Conservation (phyloP, 2,329 filamentous ascomycete genomes). For the Colletotrichum sp. region DNA sequence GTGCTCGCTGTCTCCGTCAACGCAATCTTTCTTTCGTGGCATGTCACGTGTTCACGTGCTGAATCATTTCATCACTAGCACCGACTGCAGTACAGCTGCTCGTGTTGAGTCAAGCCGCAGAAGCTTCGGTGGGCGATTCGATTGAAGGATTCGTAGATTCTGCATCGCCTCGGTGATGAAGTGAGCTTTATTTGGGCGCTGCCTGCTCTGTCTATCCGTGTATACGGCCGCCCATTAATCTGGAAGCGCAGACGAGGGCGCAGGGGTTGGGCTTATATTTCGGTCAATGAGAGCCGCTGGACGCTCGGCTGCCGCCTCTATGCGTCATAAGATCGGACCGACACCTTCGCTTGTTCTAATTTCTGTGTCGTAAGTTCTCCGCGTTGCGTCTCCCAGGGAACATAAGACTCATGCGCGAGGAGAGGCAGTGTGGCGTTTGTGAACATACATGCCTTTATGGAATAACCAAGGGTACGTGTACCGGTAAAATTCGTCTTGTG, state of each 20-base stretch:
- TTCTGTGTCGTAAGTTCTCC: neutral
- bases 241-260: neutral
- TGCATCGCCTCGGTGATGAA: rapidly evolving
- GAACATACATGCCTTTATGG: neutral
- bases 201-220: neutral
- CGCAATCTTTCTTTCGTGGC: neutral
- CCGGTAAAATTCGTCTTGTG: neutral
- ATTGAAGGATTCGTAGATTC: neutral
- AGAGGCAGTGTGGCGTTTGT: neutral
- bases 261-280: neutral
- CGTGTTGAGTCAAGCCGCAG: neutral
- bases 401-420: neutral
- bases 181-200: neutral
- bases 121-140: neutral
- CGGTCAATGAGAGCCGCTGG: neutral
- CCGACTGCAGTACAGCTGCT: neutral
- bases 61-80: neutral
- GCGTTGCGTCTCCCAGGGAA: neutral
- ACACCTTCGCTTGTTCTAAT: rapidly evolving
- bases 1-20: neutral
- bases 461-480: neutral
- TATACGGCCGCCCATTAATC: neutral
- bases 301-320: neutral
- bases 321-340: neutral
- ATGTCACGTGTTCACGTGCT: neutral